Conservation (phyloP, 2,329 filamentous ascomycete genomes). For the Scytalidium lignicola region DNA sequence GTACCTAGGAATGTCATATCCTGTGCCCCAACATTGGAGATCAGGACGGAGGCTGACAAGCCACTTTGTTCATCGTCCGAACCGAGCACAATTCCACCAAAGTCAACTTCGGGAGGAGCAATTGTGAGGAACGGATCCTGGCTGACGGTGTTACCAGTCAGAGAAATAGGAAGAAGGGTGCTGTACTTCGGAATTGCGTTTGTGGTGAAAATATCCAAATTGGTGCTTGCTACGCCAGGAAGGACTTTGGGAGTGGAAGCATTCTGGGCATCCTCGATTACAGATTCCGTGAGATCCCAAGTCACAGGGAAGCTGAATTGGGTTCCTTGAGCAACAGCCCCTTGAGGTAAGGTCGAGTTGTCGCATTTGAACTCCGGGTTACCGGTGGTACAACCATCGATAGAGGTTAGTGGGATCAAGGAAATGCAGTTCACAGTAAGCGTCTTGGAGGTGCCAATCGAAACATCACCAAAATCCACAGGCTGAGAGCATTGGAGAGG, state of each 20-base stretch:
- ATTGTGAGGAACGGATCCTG: conserved; percentile 30
- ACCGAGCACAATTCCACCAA: conserved; percentile 34
- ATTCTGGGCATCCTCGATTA: conserved; percentile 20
- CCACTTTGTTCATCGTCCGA: conserved; percentile 21
- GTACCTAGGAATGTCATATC: conserved; percentile 31
- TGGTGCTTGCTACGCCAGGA: conserved; percentile 32
- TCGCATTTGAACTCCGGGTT: conserved; percentile 32
- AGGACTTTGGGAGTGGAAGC: conserved; percentile 22
- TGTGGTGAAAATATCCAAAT: conserved; percentile 33
- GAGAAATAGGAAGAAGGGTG: conserved; percentile 30
- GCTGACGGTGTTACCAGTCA: conserved; percentile 34
- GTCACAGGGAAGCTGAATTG: conserved; percentile 36
- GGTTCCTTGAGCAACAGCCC: conserved; percentile 29
- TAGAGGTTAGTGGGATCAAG: conserved; percentile 31
- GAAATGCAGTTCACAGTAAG: conserved; percentile 32
- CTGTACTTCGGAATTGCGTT: conserved; percentile 33
- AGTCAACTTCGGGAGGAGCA: conserved; percentile 32
- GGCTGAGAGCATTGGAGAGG: conserved; percentile 35
- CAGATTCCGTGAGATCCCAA: conserved; percentile 30
- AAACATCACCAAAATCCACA: conserved; percentile 33
- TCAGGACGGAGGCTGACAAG: conserved; percentile 27
- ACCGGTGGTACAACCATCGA: conserved; percentile 32
- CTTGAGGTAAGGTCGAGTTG: conserved; percentile 33
- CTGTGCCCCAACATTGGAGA: conserved; percentile 34
- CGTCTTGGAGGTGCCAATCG: conserved; percentile 28